Evolutionary conservation across 2,329 filamentous ascomycete species (phyloP).

Genomic region (Fusarium kyushuense): DNA sequence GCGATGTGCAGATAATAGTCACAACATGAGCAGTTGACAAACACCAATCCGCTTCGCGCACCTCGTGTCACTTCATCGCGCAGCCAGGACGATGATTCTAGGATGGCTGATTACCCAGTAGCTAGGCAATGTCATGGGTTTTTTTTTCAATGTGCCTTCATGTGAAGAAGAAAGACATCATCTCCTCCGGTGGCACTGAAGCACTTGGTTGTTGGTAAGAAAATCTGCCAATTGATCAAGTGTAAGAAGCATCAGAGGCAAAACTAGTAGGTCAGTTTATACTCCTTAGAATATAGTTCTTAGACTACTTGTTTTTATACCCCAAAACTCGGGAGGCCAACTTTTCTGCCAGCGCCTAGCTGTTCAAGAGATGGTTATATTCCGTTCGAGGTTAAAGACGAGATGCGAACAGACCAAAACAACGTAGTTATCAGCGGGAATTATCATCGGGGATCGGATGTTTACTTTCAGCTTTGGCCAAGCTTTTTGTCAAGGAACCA

Average conservation of each 20-base stretch:
- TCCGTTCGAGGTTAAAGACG: not conserved
- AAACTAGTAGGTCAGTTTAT: no score
- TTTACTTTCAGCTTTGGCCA: conserved; percentile 20
- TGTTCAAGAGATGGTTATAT: not conserved
- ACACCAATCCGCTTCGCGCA: not conserved
- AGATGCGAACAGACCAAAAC: not conserved
- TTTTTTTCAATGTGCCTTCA: not conserved
- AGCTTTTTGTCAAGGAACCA: conserved; percentile 19
- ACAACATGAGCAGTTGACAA: conserved; percentile 25
- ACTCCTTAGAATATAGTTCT: no score
- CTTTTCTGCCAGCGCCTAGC: no score
- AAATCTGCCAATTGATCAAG: not conserved
- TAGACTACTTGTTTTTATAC: no score
- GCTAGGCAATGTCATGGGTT: not conserved
- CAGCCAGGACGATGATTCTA: conserved; percentile 12
- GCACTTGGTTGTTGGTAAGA: not conserved
- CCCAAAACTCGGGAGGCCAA: no score
- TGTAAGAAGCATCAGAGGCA: no score
- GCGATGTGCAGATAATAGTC: conserved; percentile 25
- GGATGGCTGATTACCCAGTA: not conserved
- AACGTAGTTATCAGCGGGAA: not conserved
- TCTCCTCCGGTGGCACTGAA: not conserved
- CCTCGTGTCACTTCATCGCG: conserved; percentile 24
- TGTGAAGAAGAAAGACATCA: not conserved
- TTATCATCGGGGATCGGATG: conserved; percentile 9